Evolutionary conservation across 2,329 filamentous ascomycete species (phyloP).

Genomic region (Penicillium paneum): DNA sequence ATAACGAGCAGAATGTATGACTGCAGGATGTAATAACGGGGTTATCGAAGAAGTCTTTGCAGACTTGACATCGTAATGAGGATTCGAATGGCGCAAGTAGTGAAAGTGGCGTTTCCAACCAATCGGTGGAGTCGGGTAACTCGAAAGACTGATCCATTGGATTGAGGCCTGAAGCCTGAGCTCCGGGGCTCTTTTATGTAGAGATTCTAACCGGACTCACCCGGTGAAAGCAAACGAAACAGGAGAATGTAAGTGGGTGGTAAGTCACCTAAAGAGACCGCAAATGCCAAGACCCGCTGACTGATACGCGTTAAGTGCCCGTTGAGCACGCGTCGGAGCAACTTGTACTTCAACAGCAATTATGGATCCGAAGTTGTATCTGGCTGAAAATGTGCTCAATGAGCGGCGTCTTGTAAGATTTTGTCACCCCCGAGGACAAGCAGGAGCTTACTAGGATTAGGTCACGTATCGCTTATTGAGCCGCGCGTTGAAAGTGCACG

Average conservation of each 20-base stretch:
- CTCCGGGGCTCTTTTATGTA: not conserved
- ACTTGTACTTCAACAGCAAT: constrained; percentile 17
- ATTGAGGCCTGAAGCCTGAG: not conserved
- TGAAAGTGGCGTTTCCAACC: constrained; percentile 47
- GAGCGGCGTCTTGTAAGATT: constrained; percentile 67
- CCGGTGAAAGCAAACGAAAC: not conserved
- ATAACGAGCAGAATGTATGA: constrained; percentile 95
- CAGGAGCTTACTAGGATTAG: constrained; percentile 45
- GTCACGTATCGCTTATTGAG: constrained; percentile 84
- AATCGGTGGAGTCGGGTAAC: constrained; percentile 48
- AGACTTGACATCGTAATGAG: constrained; percentile 89
- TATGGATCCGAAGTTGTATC: constrained; percentile 65
- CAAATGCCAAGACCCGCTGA: constrained; percentile 39
- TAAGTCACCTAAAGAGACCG: constrained; percentile 8
- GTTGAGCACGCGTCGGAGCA: constrained; percentile 33
- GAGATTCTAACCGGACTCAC: not conserved
- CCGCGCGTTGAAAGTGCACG: constrained; percentile 76
- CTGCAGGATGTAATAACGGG: constrained; percentile 93
- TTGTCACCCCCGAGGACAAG: not conserved
- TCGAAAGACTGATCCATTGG: constrained; percentile 39
- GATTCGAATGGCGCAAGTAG: constrained; percentile 62
- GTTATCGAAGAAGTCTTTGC: constrained; percentile 94
- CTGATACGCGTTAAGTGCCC: constrained; percentile 46
- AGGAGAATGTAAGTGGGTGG: constrained; percentile 12
- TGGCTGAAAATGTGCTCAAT: constrained; percentile 72